Conservation (phyloP, 257 asterid species). For the Lavandula angustifolia region DNA sequence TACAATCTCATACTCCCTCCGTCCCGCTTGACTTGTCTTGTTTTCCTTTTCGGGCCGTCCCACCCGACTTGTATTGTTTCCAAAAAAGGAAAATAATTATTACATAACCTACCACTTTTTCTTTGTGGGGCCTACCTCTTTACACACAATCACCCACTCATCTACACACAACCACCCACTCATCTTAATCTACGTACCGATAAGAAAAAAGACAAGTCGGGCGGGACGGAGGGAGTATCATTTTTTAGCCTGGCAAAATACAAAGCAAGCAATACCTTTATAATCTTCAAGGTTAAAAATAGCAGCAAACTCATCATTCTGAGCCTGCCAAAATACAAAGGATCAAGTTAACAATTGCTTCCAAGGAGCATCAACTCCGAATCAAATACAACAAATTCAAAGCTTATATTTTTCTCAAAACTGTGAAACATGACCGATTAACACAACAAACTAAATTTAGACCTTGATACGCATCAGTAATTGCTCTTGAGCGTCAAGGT, state of each 20-base stretch:
- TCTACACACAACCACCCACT: too few species aligned
- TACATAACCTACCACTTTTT: too few species aligned
- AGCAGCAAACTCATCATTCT: conserved; percentile 67
- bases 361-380: conserved; percentile 1
- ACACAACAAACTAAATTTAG: conserved; percentile 12
- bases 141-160: too few species aligned
- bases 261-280: conserved; percentile 56
- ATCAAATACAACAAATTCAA: neutral
- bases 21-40: too few species aligned
- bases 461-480: conserved; percentile 78
- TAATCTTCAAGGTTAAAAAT: conserved; percentile 81
- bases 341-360: conserved; percentile 18
- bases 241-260: neutral
- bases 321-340: conserved; percentile 46
- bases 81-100: too few species aligned
- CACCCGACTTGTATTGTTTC: too few species aligned
- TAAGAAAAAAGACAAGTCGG: too few species aligned
- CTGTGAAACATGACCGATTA: neutral
- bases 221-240: too few species aligned
- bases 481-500: conserved; percentile 67
- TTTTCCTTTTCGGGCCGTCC: too few species aligned
- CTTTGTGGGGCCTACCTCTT: too few species aligned
- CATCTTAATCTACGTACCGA: too few species aligned
- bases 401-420: neutral
- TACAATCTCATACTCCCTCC: too few species aligned